A percentile compares a stretch with the other conserved stretches of the same genome.
phyloP scores from a whole-genome alignment of 225 moss, liverwort and hornwort genomes.

The Sphagnum tenellum region DNA sequence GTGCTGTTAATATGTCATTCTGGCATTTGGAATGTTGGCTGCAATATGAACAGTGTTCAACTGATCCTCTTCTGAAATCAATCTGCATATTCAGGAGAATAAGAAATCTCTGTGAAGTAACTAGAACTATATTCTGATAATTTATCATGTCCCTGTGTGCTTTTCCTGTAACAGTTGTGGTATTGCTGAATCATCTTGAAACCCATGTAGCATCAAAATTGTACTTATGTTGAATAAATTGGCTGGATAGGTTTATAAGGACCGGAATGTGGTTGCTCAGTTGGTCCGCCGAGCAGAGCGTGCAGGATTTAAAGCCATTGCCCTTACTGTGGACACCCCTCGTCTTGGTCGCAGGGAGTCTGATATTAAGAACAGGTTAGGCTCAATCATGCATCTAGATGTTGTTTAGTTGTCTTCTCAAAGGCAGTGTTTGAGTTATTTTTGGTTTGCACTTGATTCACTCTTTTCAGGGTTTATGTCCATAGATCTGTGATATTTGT shows the following conservation, averaged over 20 bases:
- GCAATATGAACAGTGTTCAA: no score
- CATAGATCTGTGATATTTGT: no score
- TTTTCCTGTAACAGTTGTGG: no score
- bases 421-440: no score
- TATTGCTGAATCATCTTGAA: no score
- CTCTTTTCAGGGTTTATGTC: not conserved
- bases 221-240: not conserved
- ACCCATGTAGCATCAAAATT: no score
- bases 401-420: no score
- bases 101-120: no score
- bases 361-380: constrained; percentile 74
- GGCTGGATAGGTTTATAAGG: constrained; percentile 37
- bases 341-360: constrained; percentile 61
- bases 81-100: no score
- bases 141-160: not conserved
- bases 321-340: constrained; percentile 69
- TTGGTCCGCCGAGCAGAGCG: constrained; percentile 65
- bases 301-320: constrained; percentile 73
- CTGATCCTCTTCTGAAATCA: not conserved
- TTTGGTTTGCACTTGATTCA: not conserved
- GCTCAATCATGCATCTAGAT: not conserved
- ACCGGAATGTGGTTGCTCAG: constrained; percentile 51
- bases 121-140: not conserved
- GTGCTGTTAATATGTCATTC: not conserved
- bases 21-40: no score